Conservation (phyloP, 2,329 filamentous ascomycete genomes). For the Didymella pomorum region DNA sequence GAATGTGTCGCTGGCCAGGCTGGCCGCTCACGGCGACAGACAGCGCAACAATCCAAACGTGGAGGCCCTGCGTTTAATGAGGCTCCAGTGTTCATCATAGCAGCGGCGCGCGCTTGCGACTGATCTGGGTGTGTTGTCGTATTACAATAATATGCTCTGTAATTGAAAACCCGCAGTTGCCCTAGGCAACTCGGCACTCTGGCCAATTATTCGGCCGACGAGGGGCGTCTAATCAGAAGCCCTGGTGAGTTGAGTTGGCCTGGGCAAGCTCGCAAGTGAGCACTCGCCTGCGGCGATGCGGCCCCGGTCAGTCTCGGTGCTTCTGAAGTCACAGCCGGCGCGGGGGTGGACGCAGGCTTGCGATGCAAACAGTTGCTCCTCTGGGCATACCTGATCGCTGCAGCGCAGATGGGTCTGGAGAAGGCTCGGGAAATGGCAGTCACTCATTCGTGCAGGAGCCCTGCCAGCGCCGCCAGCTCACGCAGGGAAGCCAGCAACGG, state of each 20-base stretch:
- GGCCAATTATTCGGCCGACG: slow-evolving; percentile 18
- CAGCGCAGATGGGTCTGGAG: slow-evolving; percentile 18
- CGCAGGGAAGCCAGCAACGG: slow-evolving; percentile 18
- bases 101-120: slow-evolving; percentile 20
- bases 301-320: slow-evolving; percentile 22
- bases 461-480: slow-evolving; percentile 4
- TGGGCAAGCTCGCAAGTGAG: slow-evolving; percentile 8
- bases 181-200: slow-evolving; percentile 25
- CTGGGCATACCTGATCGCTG: slow-evolving; percentile 20
- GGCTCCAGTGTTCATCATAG: slow-evolving; percentile 22
- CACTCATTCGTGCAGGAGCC: slow-evolving; percentile 1
- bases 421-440: slow-evolving; percentile 16
- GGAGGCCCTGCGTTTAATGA: slow-evolving; percentile 22
- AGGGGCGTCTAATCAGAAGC: slow-evolving; percentile 19
- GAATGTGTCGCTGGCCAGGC: slow-evolving; percentile 9
- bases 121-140: slow-evolving; percentile 18
- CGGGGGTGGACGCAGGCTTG: slow-evolving; percentile 24
- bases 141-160: slow-evolving; percentile 23
- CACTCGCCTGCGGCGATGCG: not conserved
- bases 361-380: slow-evolving; percentile 24
- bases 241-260: slow-evolving; percentile 2
- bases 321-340: slow-evolving; percentile 19
- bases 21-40: slow-evolving; percentile 13
- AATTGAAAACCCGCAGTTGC: slow-evolving; percentile 22
- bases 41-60: slow-evolving; percentile 15